These are phyloP conservation scores for Lactarius vividus DNA, from an alignment of 768 basidiomycete genomes.

Conservation along the genomic window DNA sequence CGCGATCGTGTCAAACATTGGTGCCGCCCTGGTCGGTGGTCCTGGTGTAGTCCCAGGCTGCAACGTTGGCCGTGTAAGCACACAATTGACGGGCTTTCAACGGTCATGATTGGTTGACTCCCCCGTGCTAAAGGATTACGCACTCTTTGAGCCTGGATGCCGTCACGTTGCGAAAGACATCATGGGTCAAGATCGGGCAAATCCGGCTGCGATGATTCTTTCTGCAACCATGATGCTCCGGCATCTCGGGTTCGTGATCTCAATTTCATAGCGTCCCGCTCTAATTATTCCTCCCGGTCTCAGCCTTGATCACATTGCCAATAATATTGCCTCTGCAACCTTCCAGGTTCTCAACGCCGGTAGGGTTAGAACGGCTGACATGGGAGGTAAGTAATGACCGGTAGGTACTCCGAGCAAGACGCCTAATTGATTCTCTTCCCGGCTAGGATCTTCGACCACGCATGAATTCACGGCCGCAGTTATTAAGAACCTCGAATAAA, in stretches of 20 bases:
- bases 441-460: slow-evolving; percentile 78
- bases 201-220: slow-evolving; percentile 96
- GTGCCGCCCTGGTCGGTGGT: slow-evolving; percentile 96
- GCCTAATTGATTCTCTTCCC: slow-evolving; percentile 22
- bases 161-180: slow-evolving; percentile 93
- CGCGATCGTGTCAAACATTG: slow-evolving; percentile 97
- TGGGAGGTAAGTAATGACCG: slow-evolving; percentile 68
- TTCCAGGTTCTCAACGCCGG: slow-evolving; percentile 90
- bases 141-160: slow-evolving; percentile 98
- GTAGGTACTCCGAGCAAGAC: neutral
- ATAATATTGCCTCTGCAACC: slow-evolving; percentile 87
- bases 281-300: slow-evolving; percentile 20
- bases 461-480: slow-evolving; percentile 94
- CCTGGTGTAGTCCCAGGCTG: slow-evolving; percentile 98
- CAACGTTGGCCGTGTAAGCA: slow-evolving; percentile 86
- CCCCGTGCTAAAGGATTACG: slow-evolving; percentile 69
- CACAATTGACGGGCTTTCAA: neutral
- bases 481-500: slow-evolving; percentile 67
- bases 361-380: slow-evolving; percentile 89
- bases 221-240: slow-evolving; percentile 98
- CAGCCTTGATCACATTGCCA: slow-evolving; percentile 89
- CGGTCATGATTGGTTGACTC: neutral
- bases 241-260: slow-evolving; percentile 75
- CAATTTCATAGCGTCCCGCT: slow-evolving; percentile 15
- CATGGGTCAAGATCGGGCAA: slow-evolving; percentile 94